Evolutionary conservation across 2,329 filamentous ascomycete genomes (phyloP), one percentile per base, ranked within the genome.

Genomic region (Geosmithia putterillii): DNA sequence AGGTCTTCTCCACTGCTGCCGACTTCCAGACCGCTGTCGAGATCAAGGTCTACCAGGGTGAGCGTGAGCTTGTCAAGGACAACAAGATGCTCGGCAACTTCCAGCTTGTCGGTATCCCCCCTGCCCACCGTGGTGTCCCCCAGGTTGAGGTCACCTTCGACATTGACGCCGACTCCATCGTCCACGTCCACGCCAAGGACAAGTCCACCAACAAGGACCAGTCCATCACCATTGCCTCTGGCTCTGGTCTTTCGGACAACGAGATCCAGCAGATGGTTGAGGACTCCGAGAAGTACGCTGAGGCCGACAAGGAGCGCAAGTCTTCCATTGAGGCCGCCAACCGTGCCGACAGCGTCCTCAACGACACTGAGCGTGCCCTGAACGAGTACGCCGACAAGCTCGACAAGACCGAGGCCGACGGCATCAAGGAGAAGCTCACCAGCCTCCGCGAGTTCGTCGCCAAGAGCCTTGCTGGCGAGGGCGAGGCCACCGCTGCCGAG

Each of bases 181-280:
- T 96, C 56, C 89, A 95, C 74, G 90, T 96, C 51, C 85, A 92
- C 66, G 90, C 90, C 66, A 95, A 94, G 78, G 90, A 96, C 73
- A 95, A 96, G 83, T 90, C 88, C 56, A 96, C 89, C 70, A 86
- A 87, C 81, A 96, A 95, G 82, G 90, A 96, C 64, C 90, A 98
- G 76, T 95, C 89, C 49, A 96, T 98, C 71, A 96, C 90, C 63
- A 95, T 98, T 64, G 89, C 90, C 45, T 95, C 89, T 47, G 92
- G 90, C 65, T 96, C 90, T 51, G 90, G 92, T 79, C 84, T 96
- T 46, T 95, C 87, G 40, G 89, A 98, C 49, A 67, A 75, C 45
- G 90, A 98, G 75, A 98, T 98, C 53, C 79, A 95, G 73, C 82
- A 79, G 71, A 96, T 98, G 92, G 89, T 98, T 61, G 76, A 90